phyloP scores from a whole-genome alignment of 2,329 filamentous ascomycete species.

The Hansfordia pulvinata region DNA sequence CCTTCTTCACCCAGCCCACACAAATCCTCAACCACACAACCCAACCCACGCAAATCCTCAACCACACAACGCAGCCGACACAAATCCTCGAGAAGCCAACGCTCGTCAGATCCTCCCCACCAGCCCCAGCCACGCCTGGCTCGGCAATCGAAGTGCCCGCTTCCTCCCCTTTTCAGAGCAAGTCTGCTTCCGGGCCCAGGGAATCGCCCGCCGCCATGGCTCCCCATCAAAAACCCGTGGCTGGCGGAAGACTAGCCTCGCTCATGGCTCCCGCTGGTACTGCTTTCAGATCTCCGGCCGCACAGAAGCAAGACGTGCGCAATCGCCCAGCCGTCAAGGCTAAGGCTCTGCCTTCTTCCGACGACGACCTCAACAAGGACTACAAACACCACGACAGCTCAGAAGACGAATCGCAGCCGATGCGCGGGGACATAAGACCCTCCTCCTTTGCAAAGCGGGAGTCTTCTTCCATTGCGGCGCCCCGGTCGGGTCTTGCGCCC shows the following conservation, averaged over 20 bases:
- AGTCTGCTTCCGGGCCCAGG: constrained; percentile 20
- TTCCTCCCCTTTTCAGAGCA: constrained; percentile 64
- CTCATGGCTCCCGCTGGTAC: constrained; percentile 69
- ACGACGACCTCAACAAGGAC: constrained; percentile 17
- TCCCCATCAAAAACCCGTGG: constrained; percentile 5
- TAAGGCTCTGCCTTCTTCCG: constrained; percentile 15
- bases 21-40: constrained; percentile 33
- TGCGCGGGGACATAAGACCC: constrained; percentile 18
- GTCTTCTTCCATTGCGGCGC: constrained; percentile 3
- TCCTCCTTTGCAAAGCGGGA: constrained; percentile 15
- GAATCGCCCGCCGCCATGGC: constrained; percentile 9
- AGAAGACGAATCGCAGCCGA: constrained; percentile 13
- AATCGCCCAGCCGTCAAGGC: constrained; percentile 21
- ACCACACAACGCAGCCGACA: constrained; percentile 27
- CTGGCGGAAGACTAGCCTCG: constrained; percentile 32
- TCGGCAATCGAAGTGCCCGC: constrained; percentile 64
- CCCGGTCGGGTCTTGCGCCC: constrained; percentile 6
- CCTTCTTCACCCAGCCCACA: constrained; percentile 33
- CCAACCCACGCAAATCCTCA: constrained; percentile 26
- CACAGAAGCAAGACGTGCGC: constrained; percentile 10
- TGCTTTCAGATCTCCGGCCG: constrained; percentile 39
- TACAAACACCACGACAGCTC: constrained; percentile 19
- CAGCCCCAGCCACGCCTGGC: constrained; percentile 25
- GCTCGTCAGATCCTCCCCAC: constrained; percentile 18
- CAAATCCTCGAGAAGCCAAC: constrained; percentile 29